Percentiles rank a stretch among this genome's conserved stretches.
Conservation (phyloP, 495 filamentous ascomycete species). For the Penicillium robsamsonii region DNA sequence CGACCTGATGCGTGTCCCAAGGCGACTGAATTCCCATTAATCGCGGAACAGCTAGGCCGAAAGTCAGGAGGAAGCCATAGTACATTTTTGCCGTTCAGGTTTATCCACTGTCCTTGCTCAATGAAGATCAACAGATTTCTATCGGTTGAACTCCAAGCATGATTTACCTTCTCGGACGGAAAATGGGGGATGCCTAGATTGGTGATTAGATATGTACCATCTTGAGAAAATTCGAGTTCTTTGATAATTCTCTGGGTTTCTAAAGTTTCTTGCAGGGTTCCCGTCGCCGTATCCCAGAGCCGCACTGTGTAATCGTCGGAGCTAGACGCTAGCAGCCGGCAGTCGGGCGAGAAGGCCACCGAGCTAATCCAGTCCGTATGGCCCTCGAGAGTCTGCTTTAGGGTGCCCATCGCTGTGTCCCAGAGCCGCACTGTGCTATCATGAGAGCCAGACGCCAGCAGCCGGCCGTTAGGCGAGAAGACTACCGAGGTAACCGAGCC, state of each 20-base stretch:
- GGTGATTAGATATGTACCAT: background rate
- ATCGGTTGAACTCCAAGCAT: background rate
- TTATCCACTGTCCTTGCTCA: background rate
- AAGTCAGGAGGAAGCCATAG: background rate
- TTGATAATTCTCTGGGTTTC: too few species aligned
- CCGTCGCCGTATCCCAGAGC: too few species aligned
- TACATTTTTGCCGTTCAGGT: background rate
- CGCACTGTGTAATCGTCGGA: too few species aligned
- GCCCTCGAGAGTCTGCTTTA: too few species aligned
- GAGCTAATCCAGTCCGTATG: constrained; percentile 15
- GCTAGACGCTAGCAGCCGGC: too few species aligned
- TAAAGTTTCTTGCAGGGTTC: background rate
- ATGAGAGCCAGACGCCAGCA: too few species aligned
- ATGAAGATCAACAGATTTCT: background rate
- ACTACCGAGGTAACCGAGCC: too few species aligned
- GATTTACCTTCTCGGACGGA: background rate
- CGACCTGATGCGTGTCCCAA: background rate
- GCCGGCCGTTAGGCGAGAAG: too few species aligned
- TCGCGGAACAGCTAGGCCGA: background rate
- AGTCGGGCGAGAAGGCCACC: too few species aligned
- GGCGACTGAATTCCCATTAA: background rate
- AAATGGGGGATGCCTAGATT: background rate
- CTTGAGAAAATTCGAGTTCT: background rate
- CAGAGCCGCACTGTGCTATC: too few species aligned
- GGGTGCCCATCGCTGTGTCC: too few species aligned